Base-by-base conservation (phyloP, 805 yeast species). In the Metschnikowia corniflorae region DNA sequence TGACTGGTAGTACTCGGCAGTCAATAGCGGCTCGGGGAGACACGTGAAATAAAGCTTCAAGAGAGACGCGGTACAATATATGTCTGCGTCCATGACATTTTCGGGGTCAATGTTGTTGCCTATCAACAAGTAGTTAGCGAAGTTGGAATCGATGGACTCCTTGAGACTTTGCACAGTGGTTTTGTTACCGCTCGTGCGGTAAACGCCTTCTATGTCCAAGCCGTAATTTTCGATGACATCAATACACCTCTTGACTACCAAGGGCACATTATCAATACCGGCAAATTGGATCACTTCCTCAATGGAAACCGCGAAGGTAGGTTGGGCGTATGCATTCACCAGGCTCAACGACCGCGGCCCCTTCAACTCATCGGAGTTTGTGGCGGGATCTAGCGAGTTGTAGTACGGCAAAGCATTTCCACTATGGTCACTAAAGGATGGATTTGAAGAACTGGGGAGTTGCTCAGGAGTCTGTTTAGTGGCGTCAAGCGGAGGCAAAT, bases 151-250 rank as follows among this genome's bases (percentile, higher is more conserved):
- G 33, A 91, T 83, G 32, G 80, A 70, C 15, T 77, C 82, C 48
- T 75, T 78, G 43, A 91, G 65, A 42, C 80, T 84, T 47, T 82
- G 82, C 9, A 93, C 81, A 26, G 84, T 82, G 6, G 80, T 60
- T 27, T 75, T 77, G 57, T 83, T 86, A 0, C 96, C 96, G 35
- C 85, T 80, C 22, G 86, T 79, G 39, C 97, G 71, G 58, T 93
- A 93, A 23, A 93, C 81, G 0, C 97, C 97, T 56, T 88, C 97
- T 22, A 85, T 67, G 34, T 86, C 82, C 25, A 83, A 58, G 2
- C 99, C 99, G 56, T 83, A 80, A 26, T 71, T 73, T 54, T 93
- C 97, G 23, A 93, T 80, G 6, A 89, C 82, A 45, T 80, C 82
- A 34, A 91, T 84, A 68, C 97, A 89, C 54, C 82, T 86, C 45